A percentile compares a stretch with the other conserved stretches of the same genome.
Conservation (phyloP, 331 rosid species). For the Acacia concinna region DNA sequence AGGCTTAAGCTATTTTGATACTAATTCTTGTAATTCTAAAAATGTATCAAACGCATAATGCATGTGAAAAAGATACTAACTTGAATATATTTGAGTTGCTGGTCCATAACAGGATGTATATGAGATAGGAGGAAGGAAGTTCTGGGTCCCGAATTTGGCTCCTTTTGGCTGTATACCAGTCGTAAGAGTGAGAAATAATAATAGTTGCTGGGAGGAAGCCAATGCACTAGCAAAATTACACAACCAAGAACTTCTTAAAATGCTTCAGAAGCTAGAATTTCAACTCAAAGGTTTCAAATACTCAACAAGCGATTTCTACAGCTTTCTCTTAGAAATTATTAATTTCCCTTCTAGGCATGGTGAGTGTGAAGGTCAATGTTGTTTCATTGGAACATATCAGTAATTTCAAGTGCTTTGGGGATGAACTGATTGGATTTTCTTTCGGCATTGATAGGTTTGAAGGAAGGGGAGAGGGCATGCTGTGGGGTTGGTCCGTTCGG, state of each 20-base stretch:
- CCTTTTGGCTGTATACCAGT: background rate
- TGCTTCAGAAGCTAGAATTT: conserved; percentile 17
- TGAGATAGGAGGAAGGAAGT: conserved; percentile 36
- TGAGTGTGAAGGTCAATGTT: background rate
- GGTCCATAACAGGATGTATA: conserved; percentile 24
- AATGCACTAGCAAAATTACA: conserved; percentile 25
- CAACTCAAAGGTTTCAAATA: conserved; percentile 35
- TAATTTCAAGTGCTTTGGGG: background rate
- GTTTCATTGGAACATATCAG: no score
- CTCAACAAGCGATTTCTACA: conserved; percentile 16
- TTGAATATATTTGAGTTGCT: background rate
- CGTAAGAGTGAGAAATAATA: background rate
- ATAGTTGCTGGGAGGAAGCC: no score
- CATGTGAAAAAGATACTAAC: background rate
- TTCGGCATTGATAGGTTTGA: conserved; percentile 32
- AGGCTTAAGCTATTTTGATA: no score
- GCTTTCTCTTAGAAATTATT: background rate
- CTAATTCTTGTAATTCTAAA: no score
- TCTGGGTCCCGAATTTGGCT: conserved; percentile 19
- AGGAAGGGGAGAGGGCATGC: conserved; percentile 37
- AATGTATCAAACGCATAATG: background rate
- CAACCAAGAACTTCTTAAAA: conserved; percentile 28
- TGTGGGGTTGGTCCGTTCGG: conserved; percentile 34
- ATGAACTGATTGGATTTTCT: background rate
- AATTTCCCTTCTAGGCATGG: conserved; percentile 36